These are phyloP conservation scores for Lactifluus subvellereus DNA, from an alignment of 768 basidiomycete species.

Conservation along the genomic window DNA sequence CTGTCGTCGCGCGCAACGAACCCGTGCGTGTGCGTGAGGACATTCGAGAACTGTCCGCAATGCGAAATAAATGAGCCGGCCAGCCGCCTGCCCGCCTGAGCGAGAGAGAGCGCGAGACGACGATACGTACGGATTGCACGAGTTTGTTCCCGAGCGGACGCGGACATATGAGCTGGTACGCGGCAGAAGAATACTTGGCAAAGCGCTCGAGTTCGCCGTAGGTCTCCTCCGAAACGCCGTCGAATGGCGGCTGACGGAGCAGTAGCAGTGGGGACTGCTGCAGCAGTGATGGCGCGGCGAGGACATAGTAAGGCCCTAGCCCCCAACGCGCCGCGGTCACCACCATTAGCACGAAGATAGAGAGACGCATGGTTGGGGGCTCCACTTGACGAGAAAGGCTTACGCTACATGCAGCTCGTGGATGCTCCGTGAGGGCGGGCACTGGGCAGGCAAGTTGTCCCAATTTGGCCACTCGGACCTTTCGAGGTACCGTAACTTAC, in stretches of 20 bases:
- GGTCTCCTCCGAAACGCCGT: conserved; percentile 1
- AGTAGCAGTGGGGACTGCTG: neutral
- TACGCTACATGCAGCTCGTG: neutral
- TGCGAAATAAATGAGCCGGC: no score
- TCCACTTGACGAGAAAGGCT: neutral
- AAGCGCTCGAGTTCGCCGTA: conserved; percentile 42
- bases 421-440: neutral
- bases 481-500: no score
- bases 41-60: conserved; percentile 21
- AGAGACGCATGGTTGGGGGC: conserved; percentile 1
- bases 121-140: conserved; percentile 35
- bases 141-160: conserved; percentile 44
- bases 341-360: neutral
- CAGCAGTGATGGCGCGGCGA: neutral
- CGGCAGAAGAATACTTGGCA: conserved; percentile 47
- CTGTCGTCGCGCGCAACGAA: conserved; percentile 27
- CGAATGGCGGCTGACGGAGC: neutral
- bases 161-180: conserved; percentile 42
- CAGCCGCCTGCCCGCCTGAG: no score
- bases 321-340: neutral
- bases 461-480: no score
- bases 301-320: neutral
- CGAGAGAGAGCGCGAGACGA: neutral
- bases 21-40: conserved; percentile 25
- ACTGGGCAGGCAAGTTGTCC: no score